A percentile compares a stretch with the other conserved stretches of the same genome.
These are phyloP conservation scores for Peronospora belbahrii DNA, from an alignment of 352 stramenopile genomes.

Conservation along the genomic window DNA sequence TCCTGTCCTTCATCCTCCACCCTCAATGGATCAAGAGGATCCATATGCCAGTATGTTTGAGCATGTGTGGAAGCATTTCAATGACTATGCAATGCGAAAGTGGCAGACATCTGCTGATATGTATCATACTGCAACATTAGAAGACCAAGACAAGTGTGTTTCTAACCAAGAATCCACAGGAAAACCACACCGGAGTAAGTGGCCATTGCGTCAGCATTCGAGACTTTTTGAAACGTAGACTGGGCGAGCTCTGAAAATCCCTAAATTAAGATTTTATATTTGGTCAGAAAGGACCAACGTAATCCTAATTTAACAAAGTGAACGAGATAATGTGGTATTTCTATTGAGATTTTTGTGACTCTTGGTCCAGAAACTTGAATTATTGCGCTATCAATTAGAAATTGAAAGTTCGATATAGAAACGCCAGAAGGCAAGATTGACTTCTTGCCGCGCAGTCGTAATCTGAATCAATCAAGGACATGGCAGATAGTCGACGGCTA, in stretches of 20 bases:
- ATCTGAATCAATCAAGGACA: constrained; percentile 5
- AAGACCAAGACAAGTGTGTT: background rate
- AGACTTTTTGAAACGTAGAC: no score
- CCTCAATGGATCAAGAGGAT: constrained; percentile 11
- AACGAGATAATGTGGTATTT: no score
- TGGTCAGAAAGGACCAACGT: no score
- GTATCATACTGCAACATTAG: constrained; percentile 8
- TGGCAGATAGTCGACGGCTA: constrained; percentile 46
- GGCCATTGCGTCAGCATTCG: no score
- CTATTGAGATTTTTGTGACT: no score
- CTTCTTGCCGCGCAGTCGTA: constrained; percentile 3
- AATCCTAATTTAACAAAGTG: no score
- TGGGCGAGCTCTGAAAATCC: no score
- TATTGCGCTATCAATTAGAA: no score
- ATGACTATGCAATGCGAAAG: constrained; percentile 5
- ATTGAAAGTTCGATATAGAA: no score
- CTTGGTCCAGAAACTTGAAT: no score
- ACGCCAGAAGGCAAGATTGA: no score
- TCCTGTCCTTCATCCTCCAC: constrained; percentile 5
- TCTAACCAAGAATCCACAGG: background rate
- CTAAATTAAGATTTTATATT: no score
- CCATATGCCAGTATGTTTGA: constrained; percentile 15
- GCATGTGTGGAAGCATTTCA: constrained; percentile 16
- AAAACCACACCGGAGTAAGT: constrained; percentile 3
- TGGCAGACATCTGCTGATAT: constrained; percentile 11